Base-by-base conservation (phyloP, 768 basidiomycete genomes). In the Chiua virens region DNA sequence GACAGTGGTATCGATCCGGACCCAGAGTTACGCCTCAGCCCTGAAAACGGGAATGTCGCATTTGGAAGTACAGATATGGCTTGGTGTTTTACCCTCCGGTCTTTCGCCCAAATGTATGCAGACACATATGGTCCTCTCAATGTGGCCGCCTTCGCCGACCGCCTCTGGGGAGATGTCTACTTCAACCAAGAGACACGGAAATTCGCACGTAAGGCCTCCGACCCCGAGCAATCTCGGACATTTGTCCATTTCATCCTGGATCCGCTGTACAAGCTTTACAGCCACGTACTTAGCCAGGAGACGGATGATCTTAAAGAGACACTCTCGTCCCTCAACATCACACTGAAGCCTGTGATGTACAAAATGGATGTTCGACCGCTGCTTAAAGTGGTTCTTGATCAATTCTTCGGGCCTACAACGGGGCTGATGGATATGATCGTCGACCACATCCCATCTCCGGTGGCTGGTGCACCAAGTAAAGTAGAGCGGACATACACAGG, bases 91-190 rank as follows among this genome's bases (percentile, higher is more conserved):
- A 98, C 97, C 3, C 74, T 98, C 38, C 79, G 79, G 32, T 95
- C 95, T 8, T 99, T 98, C 66, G 93, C 97, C 6, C 83, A 91
- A 69, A 89, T 98, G 87, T 99, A 99, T 69, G 86, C 92, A 7
- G 88, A 97, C 62, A 89, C 92, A 2, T 98, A 86, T 64, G 92
- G 94, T 23, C 76, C 83, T 10, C 73, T 98, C 45, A 89, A 98
- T 63, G 82, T 93, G n/a, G 69, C 79, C 30, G 80, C 85, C 9
- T 96, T 99, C 58, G 92, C 95, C 17, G 83, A 82, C 56, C 83
- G 97, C 32, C 81, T 99, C 14, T 99, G 97, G 97, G 97, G 97
- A 15, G 95, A 98, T 72, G 92, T 98, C 63, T 99, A 93, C 74
- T 98, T 90, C 72, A 85, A 94, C 70, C 65, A 76, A 38, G 85